Evolutionary conservation across 768 basidiomycete species (phyloP).

Genomic region (Asterophora parasitica): DNA sequence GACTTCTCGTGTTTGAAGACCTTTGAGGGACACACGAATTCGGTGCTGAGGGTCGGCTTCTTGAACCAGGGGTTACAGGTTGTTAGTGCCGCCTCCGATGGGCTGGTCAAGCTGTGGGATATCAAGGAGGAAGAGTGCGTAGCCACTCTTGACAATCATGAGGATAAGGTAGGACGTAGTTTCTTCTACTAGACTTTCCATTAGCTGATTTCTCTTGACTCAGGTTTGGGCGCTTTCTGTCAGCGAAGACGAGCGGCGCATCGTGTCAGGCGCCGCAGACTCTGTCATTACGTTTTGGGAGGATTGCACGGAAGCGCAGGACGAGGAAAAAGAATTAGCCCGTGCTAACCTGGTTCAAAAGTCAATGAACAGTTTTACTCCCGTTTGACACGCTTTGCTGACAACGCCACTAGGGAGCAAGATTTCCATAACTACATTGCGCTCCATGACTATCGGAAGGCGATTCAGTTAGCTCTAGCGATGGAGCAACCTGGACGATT

Average conservation of each 20-base stretch:
- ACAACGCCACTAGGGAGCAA: slow-evolving; percentile 71
- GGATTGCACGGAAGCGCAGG: slow-evolving; percentile 85
- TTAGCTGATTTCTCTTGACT: not conserved
- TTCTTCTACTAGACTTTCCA: not conserved
- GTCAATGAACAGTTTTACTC: slow-evolving; percentile 40
- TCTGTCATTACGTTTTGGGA: slow-evolving; percentile 96
- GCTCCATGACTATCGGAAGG: slow-evolving; percentile 84
- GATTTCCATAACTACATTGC: slow-evolving; percentile 89
- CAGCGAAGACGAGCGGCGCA: slow-evolving; percentile 71
- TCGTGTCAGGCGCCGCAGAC: slow-evolving; percentile 94
- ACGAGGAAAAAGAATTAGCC: slow-evolving; percentile 67
- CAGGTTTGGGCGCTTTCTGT: slow-evolving; percentile 97
- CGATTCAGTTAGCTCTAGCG: slow-evolving; percentile 85
- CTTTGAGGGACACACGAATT: slow-evolving; percentile 97
- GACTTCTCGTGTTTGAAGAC: slow-evolving; percentile 94
- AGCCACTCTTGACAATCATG: slow-evolving; percentile 91
- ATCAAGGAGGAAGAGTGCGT: slow-evolving; percentile 83
- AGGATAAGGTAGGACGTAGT: slow-evolving; percentile 73
- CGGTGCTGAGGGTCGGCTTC: slow-evolving; percentile 91
- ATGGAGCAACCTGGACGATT: slow-evolving; percentile 93
- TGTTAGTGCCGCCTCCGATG: slow-evolving; percentile 89
- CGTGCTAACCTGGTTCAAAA: slow-evolving; percentile 73
- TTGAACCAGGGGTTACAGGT: slow-evolving; percentile 79
- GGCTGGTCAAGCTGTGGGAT: slow-evolving; percentile 95
- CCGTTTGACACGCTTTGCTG: not conserved